Percentiles rank a stretch among this genome's conserved stretches.
Evolutionary conservation across 1,284 basidiomycete species (phyloP).

Genomic region (Meripilus lineatus): DNA sequence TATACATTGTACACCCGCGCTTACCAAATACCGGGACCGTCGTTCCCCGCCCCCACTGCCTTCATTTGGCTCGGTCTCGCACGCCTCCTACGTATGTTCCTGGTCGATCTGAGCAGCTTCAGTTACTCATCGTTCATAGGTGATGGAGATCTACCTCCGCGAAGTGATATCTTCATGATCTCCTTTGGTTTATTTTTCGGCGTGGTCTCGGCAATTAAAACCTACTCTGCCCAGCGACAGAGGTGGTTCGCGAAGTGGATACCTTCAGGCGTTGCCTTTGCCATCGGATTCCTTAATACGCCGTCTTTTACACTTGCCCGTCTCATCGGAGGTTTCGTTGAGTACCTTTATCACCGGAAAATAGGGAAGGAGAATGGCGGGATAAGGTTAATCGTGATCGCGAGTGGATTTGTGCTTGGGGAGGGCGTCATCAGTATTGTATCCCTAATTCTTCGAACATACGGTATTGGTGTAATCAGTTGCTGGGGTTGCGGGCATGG

Average conservation of each 20-base stretch:
- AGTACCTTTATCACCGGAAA: conserved; percentile 60
- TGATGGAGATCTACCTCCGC: conserved; percentile 77
- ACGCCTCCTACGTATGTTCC: conserved; percentile 71
- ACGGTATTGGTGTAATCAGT: conserved; percentile 70
- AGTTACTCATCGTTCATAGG: conserved; percentile 36
- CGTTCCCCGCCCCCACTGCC: conserved; percentile 92
- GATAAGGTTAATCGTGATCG: conserved; percentile 82
- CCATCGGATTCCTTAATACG: conserved; percentile 91
- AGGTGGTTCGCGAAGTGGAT: conserved; percentile 64
- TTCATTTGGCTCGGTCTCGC: conserved; percentile 92
- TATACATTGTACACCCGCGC: conserved; percentile 86
- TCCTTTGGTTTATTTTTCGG: conserved; percentile 71
- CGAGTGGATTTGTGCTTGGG: conserved; percentile 93
- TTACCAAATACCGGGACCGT: conserved; percentile 84
- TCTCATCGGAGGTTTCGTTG: conserved; percentile 82
- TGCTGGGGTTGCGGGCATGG: conserved; percentile 83
- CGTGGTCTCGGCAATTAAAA: conserved; percentile 63
- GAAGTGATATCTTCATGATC: conserved; percentile 80
- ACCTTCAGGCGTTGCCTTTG: conserved; percentile 87
- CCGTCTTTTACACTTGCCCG: conserved; percentile 93
- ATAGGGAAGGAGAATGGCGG: conserved; percentile 44
- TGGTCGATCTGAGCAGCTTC: background rate
- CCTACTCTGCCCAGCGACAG: conserved; percentile 44
- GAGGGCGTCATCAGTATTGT: conserved; percentile 89
- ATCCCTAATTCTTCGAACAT: conserved; percentile 70